Evolutionary conservation across 148 eudicot species (phyloP), one percentile per base, ranked within the genome.

Genomic region (Hydrangea macrophylla): DNA sequence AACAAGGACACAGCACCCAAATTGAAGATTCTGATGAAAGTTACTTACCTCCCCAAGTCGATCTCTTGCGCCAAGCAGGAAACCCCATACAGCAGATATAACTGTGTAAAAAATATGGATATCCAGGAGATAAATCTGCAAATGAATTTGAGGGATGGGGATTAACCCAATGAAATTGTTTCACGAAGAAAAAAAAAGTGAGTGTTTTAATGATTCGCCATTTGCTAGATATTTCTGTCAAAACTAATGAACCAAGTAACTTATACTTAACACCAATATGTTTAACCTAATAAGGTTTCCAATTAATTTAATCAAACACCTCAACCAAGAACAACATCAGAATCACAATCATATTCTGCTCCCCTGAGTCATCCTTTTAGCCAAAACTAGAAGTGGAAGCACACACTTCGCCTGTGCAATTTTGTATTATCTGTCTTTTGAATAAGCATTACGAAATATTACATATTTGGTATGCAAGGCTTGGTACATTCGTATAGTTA

Each of bases 21-120:
- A 32, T 64, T 37, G 48, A 65, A 42, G 60, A 56, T 17, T 73
- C 55, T 13, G 12, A 37, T 57, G 8, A 32, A 65, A 45, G 58
- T 56, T 65, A 72, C 79, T 85, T 68, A 91, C 99, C 93, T 94
- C 99, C 35, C 99, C 99, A 68, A 94, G 87, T 32, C 97, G 96
- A 85, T 90, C 99, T 82, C 92, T 85, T 30, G 99, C 99, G 35
- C 99, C 99, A 54, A 94, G 85, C 85, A 94, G 79, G 70, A 94
- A 90, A 54, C 99, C 99, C 84, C 84, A 87, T 9, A 91, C 65
- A 68, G 99, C 99, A 56, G 99, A 94, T 50, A 94, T 74, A 55
- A 94, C 64, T 9, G 99, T 94, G 78, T 94, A 90, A 73, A 94
- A 88, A 58, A 94, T 65, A 69, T 85, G 72, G 62, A 83, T 80